Conservation (phyloP, 2,329 filamentous ascomycete genomes). For the Alternaria longipes region DNA sequence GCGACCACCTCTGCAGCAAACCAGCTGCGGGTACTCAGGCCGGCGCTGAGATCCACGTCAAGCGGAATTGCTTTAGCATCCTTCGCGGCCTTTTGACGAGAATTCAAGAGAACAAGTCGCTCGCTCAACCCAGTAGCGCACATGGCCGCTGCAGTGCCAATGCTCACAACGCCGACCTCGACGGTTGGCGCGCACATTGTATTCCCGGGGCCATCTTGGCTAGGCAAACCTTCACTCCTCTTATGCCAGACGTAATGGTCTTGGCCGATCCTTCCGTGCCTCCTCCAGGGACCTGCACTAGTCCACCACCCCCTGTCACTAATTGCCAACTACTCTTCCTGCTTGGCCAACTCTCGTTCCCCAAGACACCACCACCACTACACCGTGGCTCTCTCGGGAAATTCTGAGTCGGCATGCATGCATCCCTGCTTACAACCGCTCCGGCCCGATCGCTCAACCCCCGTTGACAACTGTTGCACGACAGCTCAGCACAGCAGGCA, state of each 20-base stretch:
- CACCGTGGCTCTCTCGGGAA: conserved; percentile 6
- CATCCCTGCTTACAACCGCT: neutral
- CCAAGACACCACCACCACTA: neutral
- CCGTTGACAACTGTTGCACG: conserved; percentile 10
- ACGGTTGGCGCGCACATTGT: neutral
- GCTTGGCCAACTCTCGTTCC: neutral
- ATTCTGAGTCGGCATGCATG: conserved; percentile 4
- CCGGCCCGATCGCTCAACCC: conserved; percentile 9
- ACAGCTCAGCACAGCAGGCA: conserved; percentile 14
- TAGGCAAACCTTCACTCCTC: conserved; percentile 2
- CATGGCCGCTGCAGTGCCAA: neutral
- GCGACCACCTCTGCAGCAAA: conserved; percentile 1
- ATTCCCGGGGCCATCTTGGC: neutral
- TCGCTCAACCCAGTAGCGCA: neutral
- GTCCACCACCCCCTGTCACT: neutral
- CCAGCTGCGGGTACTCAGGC: conserved; percentile 3
- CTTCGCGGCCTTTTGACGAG: neutral
- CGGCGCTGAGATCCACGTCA: neutral
- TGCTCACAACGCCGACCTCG: neutral
- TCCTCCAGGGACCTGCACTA: conserved; percentile 17
- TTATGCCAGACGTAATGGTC: neutral
- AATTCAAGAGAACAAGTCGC: neutral
- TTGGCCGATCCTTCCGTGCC: conserved; percentile 8
- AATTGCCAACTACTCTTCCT: neutral
- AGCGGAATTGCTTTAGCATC: conserved; percentile 4